Evolutionary conservation across 768 basidiomycete species (phyloP), one percentile per base, ranked within the genome.

Genomic region (Amanita rubescens): DNA sequence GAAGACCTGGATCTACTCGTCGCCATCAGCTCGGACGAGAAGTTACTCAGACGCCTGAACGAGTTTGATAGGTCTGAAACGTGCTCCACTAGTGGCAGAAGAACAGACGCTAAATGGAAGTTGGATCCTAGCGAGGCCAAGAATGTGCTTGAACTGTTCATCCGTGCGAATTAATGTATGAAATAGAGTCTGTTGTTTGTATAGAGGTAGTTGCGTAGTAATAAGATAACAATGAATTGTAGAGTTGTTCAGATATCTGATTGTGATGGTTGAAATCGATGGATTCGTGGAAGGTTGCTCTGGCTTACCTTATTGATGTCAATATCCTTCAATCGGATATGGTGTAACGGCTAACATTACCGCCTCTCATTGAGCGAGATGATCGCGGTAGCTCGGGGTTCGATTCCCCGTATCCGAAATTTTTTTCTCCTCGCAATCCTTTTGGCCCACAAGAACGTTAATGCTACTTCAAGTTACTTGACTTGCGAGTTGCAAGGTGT

Each of bases 101-200:
- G 84, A n/a, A 90, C 87, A 41, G 87, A 89, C 66, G 89, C 85
- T 44, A 80, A 75, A 69, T 91, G 90, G 89, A 75, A 65, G 67
- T 49, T 79, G 41, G 73, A 73, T 51, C 62, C 61, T 37, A 68
- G 62, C 51, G 70, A 69, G 57, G 70, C 63, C 32, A 53, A 45
- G 30, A 61, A 58, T 19, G 66, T 65, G 57, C 58, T 72, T 60
- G 63, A 51, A 55, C 56, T 53, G 39, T 67, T 71, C 51, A 64
- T 61, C 9, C 58, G 58, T 10, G 52, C 44, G 12, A 15, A 35
- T 27, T 41, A 41, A 20, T 17, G 27, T 15, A 37, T 37, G 35
- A 37, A 17, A 15, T n/a, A 43, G 41, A 43, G 1, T 12, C 22
- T 3, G 3, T 1, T 12, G 8, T 37, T 37, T 5, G 7, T 37